Evolutionary conservation across 305 asterid genomes (phyloP), one percentile per base, ranked within the genome.

Genomic region (Nicotiana rustica): DNA sequence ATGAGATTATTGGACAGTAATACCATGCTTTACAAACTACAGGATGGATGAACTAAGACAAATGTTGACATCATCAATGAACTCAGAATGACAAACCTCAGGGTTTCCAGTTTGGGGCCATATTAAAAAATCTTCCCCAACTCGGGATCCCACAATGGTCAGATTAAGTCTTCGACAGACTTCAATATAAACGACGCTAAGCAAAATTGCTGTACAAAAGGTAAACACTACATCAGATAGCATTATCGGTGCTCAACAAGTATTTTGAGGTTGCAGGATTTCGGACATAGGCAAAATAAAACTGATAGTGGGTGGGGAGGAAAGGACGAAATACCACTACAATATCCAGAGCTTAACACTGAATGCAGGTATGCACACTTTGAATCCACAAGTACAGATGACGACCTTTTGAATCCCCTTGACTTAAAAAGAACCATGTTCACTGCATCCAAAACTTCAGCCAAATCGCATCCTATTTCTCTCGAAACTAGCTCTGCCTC

Each of bases 51-150:
- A 77, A 80, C 19, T 1, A 35, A 73, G 69, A 79, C 18, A 15
- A 12, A 31, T 29, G 8, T 71, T n/a, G 47, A 67, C 41, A 76
- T 68, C 13, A 52, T 62, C 77, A 9, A 79, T 60, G 65, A 61
- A 38, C 35, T 77, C 36, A 36, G 19, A 71, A 82, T 25, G 55
- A 75, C 29, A 84, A 81, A 96, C 99, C 97, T 96, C 98, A n/a
- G 94, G 99, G 88, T 96, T 91, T 85, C 92, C 94, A 4, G 97
- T 92, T 81, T 86, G 92, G 81, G 97, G 99, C 99, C 99, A 94
- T 88, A 96, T 93, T 88, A 96, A 87, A 89, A 96, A 96, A 60
- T 94, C 98, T 86, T 94, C 99, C 90, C 97, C 98, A 89, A 96
- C 98, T 84, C 93, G 95, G 86, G 99, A 93, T 86, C 98, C 97